Percentiles rank a stretch among this genome's conserved stretches.
These are phyloP conservation scores for Pinus taeda DNA, from an alignment of 75 land plant genomes.

Conservation along the genomic window DNA sequence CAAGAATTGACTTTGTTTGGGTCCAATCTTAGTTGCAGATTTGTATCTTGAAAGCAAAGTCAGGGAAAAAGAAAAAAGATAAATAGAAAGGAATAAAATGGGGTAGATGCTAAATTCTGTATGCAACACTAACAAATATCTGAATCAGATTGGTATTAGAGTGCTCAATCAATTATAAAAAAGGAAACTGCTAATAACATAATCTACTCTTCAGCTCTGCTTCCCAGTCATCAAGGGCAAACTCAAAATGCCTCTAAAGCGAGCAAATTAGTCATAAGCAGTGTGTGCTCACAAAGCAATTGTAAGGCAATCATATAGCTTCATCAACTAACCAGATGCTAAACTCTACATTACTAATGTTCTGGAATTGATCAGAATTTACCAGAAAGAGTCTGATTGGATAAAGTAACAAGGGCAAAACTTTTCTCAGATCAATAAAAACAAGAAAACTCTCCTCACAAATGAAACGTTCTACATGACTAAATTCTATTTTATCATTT, in stretches of 20 bases:
- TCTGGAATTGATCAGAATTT: not conserved
- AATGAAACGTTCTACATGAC: not conserved
- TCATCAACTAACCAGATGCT: not conserved
- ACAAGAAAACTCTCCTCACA: not conserved
- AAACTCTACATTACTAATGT: not conserved
- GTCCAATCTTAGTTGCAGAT: no score
- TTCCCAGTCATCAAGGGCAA: not conserved
- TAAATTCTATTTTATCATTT: not conserved
- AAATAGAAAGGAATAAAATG: no score
- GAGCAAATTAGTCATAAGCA: not conserved
- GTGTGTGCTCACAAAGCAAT: not conserved
- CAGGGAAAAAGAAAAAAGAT: no score
- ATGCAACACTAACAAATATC: no score
- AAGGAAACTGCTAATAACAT: not conserved
- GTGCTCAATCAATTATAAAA: not conserved
- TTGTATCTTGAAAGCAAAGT: no score
- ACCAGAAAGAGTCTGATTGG: not conserved
- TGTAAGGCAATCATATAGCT: not conserved
- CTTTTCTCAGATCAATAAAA: not conserved
- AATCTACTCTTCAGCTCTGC: not conserved
- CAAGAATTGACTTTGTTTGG: no score
- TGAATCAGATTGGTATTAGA: no score
- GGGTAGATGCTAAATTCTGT: no score
- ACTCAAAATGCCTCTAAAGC: not conserved
- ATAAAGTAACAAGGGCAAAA: not conserved